These are phyloP conservation scores for Penicilliopsis zonata DNA, from an alignment of 495 filamentous ascomycete species.

Conservation along the genomic window DNA sequence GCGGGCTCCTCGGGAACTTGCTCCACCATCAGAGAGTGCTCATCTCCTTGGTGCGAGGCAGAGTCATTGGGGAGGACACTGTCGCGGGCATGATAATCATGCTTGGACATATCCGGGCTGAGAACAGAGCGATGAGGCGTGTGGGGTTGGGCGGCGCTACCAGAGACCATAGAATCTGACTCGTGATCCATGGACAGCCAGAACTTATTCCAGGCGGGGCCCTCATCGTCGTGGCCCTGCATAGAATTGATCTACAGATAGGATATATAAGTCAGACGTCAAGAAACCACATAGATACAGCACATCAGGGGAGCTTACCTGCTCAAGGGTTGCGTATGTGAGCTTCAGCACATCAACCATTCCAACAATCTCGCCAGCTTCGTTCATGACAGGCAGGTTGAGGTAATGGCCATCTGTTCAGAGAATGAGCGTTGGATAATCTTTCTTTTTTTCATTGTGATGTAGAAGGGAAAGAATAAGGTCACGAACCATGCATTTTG, in stretches of 20 bases:
- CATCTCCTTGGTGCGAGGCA: conserved; percentile 82
- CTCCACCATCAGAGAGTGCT: conserved; percentile 49
- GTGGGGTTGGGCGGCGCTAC: conserved; percentile 57
- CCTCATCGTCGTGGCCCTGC: conserved; percentile 74
- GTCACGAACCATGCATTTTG: conserved; percentile 88
- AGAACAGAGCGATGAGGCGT: conserved; percentile 55
- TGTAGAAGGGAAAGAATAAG: too few relatives aligned
- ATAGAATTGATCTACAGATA: conserved; percentile 56
- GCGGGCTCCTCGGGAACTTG: conserved; percentile 47
- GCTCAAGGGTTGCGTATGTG: conserved; percentile 94
- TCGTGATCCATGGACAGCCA: conserved; percentile 96
- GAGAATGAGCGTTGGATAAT: too few relatives aligned
- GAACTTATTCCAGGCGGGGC: conserved; percentile 98
- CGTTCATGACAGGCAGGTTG: conserved; percentile 97
- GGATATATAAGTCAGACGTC: background rate
- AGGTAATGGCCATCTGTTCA: conserved; percentile 86
- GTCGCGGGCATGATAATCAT: conserved; percentile 52
- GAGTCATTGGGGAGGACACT: conserved; percentile 88
- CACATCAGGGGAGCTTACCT: conserved; percentile 47
- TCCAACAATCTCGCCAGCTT: conserved; percentile 89
- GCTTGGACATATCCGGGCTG: conserved; percentile 61
- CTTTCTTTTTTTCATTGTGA: too few relatives aligned
- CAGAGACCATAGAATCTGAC: conserved; percentile 92
- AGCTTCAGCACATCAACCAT: conserved; percentile 99
- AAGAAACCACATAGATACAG: background rate